Evolutionary conservation across 2,329 filamentous ascomycete species (phyloP), one percentile per base, ranked within the genome.

Genomic region (Colletotrichum lini): DNA sequence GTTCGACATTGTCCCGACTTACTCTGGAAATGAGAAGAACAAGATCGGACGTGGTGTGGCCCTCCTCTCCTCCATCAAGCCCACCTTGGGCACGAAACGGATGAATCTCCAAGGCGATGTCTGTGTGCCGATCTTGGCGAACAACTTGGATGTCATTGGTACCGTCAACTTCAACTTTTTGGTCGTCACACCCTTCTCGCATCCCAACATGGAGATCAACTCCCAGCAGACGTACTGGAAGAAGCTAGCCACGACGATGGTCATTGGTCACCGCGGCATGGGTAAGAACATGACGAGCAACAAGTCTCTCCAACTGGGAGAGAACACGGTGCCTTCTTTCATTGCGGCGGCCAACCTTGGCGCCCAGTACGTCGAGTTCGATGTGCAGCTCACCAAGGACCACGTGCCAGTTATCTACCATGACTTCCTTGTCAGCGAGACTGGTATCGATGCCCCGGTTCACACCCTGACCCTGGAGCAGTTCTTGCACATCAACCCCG

Each of bases 361-460:
- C 10, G 96, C 90, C 3, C 88, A 92, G 67, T 92, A 92, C 75
- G 90, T 93, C 57, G 90, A 92, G 76, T 92, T 93, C 77, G 96
- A 99, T 79, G 96, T 99, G 0, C 96, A 99, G 80, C 86, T 99
- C 49, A 99, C 96, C n/a, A 99, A 99, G 79, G 96, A 99, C 79
- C 95, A 97, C 77, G 95, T 99, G 1, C 96, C 96, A 0, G 96
- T 99, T 74, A 98, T 99, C 77, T 99, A 99, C 79, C 96, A 99
- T 79, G 96, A 99, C 81, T 99, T 99, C 78, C 87, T 98, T 16
- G 96, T 99, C 80, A 98, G 95, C 79, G 96, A 99, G 82, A 98
- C 96, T 0, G 96, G 97, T 12, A 96, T 98, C 65, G 96, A 99
- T 78, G 96, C 96, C 0, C 96, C 96, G 0, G 96, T 99, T 2